Base-by-base conservation (phyloP, 257 asterid species). In the Phtheirospermum japonicum region DNA sequence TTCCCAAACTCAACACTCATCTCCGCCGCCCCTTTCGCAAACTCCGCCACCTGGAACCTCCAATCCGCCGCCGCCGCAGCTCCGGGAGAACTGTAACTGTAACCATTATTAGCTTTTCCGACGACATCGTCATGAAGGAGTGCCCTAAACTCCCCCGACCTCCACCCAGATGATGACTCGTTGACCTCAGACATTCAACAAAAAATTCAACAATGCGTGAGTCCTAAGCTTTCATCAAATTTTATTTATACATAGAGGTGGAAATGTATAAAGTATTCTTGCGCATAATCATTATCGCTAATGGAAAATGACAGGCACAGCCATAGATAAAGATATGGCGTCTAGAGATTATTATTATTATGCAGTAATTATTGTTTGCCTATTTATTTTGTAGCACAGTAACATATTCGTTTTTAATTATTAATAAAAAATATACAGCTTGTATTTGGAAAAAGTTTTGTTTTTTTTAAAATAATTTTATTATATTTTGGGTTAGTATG, bases 1-100 rank as follows among this genome's bases (percentile, higher is more conserved):
- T 86, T 93, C 63, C 92, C 99, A 54, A 92, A 85, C 81, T 81
- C 91, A 71, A 92, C 77, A 49, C 88, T 89, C 97, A 92, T 84
- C 82, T 92, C 99, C 70, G 83, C 96, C 60, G 88, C 87, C 67
- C 97, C 97, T 70, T 83, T 89, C 8, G 88, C 89, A 28, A 92
- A 92, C 78, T 92, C 99, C 83, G 83, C 78, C 69, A 58, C 84
- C 60, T 86, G 93, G 65, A 63, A 78, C 76, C 73, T 82, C 99
- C 96, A 86, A 66, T 78, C 67, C 60, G 32, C 34, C 59, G 45
- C 65, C 65, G 40, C 72, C 71, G 64, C 51, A 30, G 36, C 42
- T 17, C 75, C 61, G 45, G 82, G 28, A 48, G 2, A 63, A 28
- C 65, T 33, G 73, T 79, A 66, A 60, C 72, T 36, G 73, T 39